phyloP scores from a whole-genome alignment of 306 rosid species.

The Cucurbita maxima region DNA sequence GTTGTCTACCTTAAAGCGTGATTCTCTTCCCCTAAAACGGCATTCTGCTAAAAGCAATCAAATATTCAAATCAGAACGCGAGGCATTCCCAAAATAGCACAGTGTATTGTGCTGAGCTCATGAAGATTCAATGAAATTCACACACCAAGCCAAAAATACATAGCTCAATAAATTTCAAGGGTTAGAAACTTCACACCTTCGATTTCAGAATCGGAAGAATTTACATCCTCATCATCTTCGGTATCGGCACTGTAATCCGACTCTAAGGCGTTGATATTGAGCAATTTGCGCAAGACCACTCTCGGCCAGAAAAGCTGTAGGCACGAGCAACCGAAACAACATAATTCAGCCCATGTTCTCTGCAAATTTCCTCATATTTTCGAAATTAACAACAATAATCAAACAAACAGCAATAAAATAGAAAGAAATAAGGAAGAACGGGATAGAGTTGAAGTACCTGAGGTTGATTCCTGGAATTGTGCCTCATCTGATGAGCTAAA shows the following conservation, averaged over 20 bases:
- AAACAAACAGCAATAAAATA: not conserved
- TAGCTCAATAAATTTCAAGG: not conserved
- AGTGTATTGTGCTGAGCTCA: not conserved
- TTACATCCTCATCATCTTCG: conserved; percentile 31
- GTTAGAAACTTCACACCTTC: conserved; percentile 29
- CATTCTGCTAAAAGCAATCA: conserved; percentile 15
- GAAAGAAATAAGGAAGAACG: conserved; percentile 4
- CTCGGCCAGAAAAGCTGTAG: conserved; percentile 68
- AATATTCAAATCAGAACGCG: not conserved
- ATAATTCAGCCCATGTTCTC: conserved; percentile 58
- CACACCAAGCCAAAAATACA: not conserved
- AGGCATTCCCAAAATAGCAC: not conserved
- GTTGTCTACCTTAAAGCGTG: conserved; percentile 15
- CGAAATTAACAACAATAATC: conserved; percentile 19
- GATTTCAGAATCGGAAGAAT: conserved; percentile 32
- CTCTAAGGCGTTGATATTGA: conserved; percentile 38
- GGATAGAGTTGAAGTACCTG: conserved; percentile 27
- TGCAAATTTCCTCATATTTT: conserved; percentile 46
- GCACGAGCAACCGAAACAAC: conserved; percentile 40
- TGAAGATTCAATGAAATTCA: not conserved
- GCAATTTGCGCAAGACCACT: conserved; percentile 69
- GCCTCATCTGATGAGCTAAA: conserved; percentile 29
- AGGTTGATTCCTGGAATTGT: conserved; percentile 23
- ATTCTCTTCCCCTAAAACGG: conserved; percentile 13
- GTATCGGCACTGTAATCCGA: conserved; percentile 62